Evolutionary conservation across 2,329 filamentous ascomycete genomes (phyloP).

Genomic region (Arthrobotrys entomopaga): DNA sequence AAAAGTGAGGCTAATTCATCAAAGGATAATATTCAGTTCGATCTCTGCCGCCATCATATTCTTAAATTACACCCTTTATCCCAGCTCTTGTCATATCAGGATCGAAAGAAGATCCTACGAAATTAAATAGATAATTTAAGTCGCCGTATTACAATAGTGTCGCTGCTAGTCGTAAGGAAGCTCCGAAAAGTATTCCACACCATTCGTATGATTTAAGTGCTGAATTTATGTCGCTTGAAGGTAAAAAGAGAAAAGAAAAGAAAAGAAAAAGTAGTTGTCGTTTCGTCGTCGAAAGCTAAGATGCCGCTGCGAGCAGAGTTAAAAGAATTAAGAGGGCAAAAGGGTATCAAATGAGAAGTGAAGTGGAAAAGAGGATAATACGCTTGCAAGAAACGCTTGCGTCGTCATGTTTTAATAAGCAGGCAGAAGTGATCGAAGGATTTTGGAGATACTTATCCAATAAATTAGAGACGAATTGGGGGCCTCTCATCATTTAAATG

Average conservation of each 20-base stretch:
- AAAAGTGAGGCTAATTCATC: no score
- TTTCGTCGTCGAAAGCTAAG: constrained; percentile 7
- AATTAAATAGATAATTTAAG: not conserved
- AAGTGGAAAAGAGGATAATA: constrained; percentile 10
- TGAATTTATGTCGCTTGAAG: constrained; percentile 13
- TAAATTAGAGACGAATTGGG: not conserved
- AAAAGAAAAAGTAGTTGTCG: not conserved
- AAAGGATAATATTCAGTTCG: no score
- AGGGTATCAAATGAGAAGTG: constrained; percentile 47
- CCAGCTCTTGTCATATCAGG: not conserved
- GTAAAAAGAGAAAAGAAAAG: not conserved
- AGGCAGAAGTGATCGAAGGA: constrained; percentile 9
- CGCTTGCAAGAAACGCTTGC: constrained; percentile 23
- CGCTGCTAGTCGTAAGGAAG: constrained; percentile 15
- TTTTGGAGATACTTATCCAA: constrained; percentile 45
- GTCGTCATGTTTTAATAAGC: constrained; percentile 11
- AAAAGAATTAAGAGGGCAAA: constrained; percentile 12
- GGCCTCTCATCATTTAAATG: constrained; percentile 14
- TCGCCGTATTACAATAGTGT: constrained; percentile 9
- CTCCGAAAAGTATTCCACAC: constrained; percentile 11
- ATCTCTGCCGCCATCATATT: no score
- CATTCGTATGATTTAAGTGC: constrained; percentile 12
- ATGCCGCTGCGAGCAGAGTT: constrained; percentile 13
- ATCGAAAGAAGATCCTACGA: not conserved
- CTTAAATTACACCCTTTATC: no score